phyloP scores from a whole-genome alignment of 805 yeast species.

The Schizosaccharomyces cryophilus region DNA sequence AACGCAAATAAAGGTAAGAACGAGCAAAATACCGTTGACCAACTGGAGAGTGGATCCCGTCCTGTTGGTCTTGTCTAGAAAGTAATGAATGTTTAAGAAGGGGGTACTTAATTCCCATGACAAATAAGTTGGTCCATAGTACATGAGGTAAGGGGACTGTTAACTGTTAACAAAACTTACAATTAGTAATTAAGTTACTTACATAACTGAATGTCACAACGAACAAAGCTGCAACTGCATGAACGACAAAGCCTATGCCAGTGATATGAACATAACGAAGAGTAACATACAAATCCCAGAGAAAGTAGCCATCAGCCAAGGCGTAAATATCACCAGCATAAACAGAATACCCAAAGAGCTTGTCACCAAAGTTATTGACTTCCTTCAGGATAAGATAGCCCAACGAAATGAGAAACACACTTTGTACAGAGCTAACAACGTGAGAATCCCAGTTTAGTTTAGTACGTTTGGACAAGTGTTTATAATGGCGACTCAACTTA shows the following conservation, averaged over 20 bases:
- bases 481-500: conserved; percentile 22
- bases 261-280: conserved; percentile 34
- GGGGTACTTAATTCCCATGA: conserved; percentile 80
- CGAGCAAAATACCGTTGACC: conserved; percentile 47
- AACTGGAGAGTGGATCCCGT: conserved; percentile 5
- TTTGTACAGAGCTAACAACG: conserved; percentile 67
- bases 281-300: conserved; percentile 73
- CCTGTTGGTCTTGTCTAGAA: conserved; percentile 22
- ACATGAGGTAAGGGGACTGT: conserved; percentile 40
- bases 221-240: conserved; percentile 57
- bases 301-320: conserved; percentile 58
- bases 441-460: conserved; percentile 71
- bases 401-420: conserved; percentile 33
- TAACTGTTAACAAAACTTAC: too few relatives aligned
- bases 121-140: conserved; percentile 62
- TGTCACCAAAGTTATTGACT: conserved; percentile 22
- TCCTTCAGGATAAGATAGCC: conserved; percentile 43
- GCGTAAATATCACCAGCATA: conserved; percentile 52
- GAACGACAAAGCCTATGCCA: conserved; percentile 62
- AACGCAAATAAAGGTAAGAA: conserved; percentile 46
- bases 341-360: conserved; percentile 47
- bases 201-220: conserved; percentile 39
- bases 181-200: too few relatives aligned
- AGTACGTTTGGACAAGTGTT: conserved; percentile 20
- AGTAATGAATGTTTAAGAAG: conserved; percentile 87